Evolutionary conservation across 139 green algal genomes (phyloP), one percentile per base, ranked within the genome.

Genomic region (Tetraselmis chui): DNA sequence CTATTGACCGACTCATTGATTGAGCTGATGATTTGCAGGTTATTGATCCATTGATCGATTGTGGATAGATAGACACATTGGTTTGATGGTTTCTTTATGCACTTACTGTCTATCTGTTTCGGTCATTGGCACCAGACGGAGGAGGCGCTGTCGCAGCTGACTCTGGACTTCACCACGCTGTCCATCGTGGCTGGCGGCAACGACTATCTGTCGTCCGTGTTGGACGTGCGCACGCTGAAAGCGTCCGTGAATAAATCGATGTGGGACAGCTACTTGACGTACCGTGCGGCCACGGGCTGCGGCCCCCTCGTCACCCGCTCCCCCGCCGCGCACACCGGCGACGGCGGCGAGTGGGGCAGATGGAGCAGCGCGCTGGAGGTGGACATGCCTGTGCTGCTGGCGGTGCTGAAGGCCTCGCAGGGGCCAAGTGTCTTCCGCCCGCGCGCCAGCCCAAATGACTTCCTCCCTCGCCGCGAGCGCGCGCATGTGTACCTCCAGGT

Each of bases 131-230:
- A n/a, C n/a, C 45, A 67, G 45, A 67, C 45, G 45, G 11, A 5
- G 45, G 45, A 59, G 45, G 25, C 31, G 59, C 59, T 78, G 5
- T 31, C n/a, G 11, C 79, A 82, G 2, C 74, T 83, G 28, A 87
- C 86, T 78, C 77, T 86, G 81, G 92, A 96, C 84, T 67, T 96
- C 30, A 86, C 88, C 28, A 76, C 94, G 32, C 83, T 94, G 11
- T 85, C 89, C 28, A 90, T 95, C 29, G 75, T 96, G 83, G 82
- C 76, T 29, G 86, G 83, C 76, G 92, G 93, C 32, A 94, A 96
- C 81, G 93, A 96, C 84, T 96, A 96, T 89, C 85, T 96, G 79
- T 92, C 93, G 0, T 84, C 79, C 2, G 59, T 93, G 24, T 75
- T 30, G n/a, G 89, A 86, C 0, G 29, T 78, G 5, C 2, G 45